A percentile compares a stretch with the other conserved stretches of the same genome.
These are phyloP conservation scores for Phoma herbarum DNA, from an alignment of 2,329 filamentous ascomycete species.

Conservation along the genomic window DNA sequence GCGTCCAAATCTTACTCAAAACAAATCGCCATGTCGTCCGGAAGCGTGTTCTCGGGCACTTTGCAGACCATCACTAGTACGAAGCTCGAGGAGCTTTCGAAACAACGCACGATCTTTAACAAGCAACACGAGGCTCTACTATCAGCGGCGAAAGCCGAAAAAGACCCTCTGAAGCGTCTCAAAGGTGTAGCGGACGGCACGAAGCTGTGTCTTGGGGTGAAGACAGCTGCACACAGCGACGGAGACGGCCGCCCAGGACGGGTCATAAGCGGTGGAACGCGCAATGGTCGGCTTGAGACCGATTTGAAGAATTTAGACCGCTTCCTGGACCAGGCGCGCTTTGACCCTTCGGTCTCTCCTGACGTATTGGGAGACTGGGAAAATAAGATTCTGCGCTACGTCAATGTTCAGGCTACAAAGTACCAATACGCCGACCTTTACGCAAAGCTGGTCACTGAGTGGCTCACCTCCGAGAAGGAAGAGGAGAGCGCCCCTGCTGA, in stretches of 20 bases:
- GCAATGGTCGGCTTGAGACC: conserved; percentile 35
- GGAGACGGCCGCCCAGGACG: conserved; percentile 23
- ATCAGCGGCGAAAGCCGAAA: conserved; percentile 20
- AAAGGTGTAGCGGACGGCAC: conserved; percentile 38
- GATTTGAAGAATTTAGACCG: conserved; percentile 46
- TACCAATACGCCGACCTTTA: conserved; percentile 49
- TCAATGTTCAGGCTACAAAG: conserved; percentile 49
- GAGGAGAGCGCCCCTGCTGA: conserved; percentile 30
- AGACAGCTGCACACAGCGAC: conserved; percentile 23
- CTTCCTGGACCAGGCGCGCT: conserved; percentile 49
- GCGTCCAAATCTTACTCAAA: background rate
- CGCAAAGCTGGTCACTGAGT: conserved; percentile 49
- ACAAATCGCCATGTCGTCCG: conserved; percentile 31
- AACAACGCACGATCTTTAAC: conserved; percentile 46
- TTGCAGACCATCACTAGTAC: conserved; percentile 49
- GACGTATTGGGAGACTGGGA: conserved; percentile 48
- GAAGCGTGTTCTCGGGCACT: conserved; percentile 48
- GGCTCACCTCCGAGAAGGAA: conserved; percentile 44
- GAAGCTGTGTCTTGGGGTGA: conserved; percentile 42
- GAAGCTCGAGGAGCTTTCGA: conserved; percentile 49
- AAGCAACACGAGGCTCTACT: conserved; percentile 37
- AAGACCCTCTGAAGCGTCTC: conserved; percentile 38
- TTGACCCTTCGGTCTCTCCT: conserved; percentile 48
- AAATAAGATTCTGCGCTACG: conserved; percentile 39
- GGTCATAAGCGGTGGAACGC: conserved; percentile 31